Base-by-base conservation (phyloP, 352 stramenopile species). In the Pythium myriotylum region DNA sequence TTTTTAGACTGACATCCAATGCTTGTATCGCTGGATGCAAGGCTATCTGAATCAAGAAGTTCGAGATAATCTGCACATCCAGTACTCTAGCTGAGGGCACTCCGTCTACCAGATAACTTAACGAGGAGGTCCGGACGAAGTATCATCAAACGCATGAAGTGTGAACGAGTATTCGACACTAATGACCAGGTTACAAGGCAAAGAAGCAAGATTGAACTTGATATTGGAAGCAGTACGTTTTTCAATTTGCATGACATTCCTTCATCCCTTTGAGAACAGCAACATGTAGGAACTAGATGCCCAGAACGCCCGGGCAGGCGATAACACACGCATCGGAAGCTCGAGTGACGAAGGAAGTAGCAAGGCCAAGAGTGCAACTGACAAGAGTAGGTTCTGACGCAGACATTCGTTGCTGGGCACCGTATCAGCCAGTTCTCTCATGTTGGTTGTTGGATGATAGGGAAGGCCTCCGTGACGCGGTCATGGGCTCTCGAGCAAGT, bases 71-170 rank as follows among this genome's bases (percentile, higher is more conserved):
- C 42, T 91, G 5, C 89, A 88, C 71, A 89, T 88, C 59, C 77
- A 90, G 47, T 76, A 82, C 59, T 88, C 75, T 24, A 87, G 76
- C 40, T 78, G 76, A 52, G 84, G 84, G 0, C 81, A 92, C 59
- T 81, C 81, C 7, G 74, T 92, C 16, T 92, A 91, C 62, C 77
- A 91, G 61, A 68, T 92, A 49, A 86, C 84, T 0, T 54, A 91
- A 10, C 29, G 29, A 35, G 29, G 10, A 5, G 29, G 29, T 35
- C 10, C 5, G 29, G 29, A 35, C 5, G 5, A 35, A 35, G 29
- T n/a, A n/a, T n/a, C n/a, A n/a, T n/a, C n/a, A n/a, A n/a, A 8
- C 68, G 79, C 1, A 81, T 65, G 52, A 81, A 77, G 42, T 5
- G 42, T 47, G 9, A 59, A 51, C 19, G 60, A 72, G 4, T 65